Evolutionary conservation across 345 rosid genomes (phyloP).

Genomic region (Balakata baccata): DNA sequence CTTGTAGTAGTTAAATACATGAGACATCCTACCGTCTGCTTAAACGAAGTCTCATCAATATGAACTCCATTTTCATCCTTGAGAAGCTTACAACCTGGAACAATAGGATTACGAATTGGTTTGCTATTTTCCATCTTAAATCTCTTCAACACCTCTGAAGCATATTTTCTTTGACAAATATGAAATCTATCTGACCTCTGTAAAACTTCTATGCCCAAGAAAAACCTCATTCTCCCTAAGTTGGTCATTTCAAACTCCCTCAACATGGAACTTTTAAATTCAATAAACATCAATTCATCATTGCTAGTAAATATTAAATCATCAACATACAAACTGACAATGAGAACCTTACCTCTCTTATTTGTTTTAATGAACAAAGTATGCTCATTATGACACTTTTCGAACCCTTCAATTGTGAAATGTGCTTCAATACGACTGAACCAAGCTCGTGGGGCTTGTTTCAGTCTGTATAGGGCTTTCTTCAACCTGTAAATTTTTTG

Average conservation of each 20-base stretch:
- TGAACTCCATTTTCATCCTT: too few relatives aligned
- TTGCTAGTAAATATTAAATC: background rate
- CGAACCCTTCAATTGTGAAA: background rate
- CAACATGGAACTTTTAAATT: background rate
- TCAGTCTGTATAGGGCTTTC: background rate
- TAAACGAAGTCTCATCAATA: too few relatives aligned
- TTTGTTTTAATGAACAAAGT: too few relatives aligned
- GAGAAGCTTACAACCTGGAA: too few relatives aligned
- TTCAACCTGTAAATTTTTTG: background rate
- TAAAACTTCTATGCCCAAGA: background rate
- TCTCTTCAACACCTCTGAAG: too few relatives aligned
- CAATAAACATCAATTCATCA: background rate
- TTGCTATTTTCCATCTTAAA: too few relatives aligned
- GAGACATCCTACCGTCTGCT: too few relatives aligned
- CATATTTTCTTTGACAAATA: background rate
- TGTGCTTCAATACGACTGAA: conserved; percentile 3
- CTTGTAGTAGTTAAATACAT: too few relatives aligned
- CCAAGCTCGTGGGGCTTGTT: conserved; percentile 1
- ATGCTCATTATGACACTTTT: background rate
- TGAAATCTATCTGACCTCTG: background rate
- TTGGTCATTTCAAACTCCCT: background rate
- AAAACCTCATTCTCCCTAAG: background rate
- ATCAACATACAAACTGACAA: background rate
- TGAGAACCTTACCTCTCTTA: background rate
- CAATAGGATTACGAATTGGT: too few relatives aligned